Evolutionary conservation across 208 protist genomes (phyloP).

Genomic region (Borovskyia barvae): DNA sequence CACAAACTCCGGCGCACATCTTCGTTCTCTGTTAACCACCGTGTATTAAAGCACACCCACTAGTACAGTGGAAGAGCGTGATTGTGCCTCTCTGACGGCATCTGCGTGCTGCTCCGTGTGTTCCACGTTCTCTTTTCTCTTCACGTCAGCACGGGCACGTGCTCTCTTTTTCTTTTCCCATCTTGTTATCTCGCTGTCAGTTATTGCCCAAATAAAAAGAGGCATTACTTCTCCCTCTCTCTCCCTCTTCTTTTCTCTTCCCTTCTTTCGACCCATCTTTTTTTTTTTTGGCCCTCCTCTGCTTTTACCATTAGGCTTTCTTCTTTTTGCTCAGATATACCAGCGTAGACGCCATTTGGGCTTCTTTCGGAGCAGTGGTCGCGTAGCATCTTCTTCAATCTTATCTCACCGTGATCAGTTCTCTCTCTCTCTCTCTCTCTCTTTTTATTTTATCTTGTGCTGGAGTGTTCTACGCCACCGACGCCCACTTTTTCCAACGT

Average conservation of each 20-base stretch:
- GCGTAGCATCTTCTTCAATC: background rate
- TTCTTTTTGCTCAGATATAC: background rate
- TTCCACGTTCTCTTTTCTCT: constrained; percentile 7
- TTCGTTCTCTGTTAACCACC: too few relatives aligned
- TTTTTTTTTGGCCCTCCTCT: background rate
- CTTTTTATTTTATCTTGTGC: too few relatives aligned
- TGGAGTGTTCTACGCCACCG: too few relatives aligned
- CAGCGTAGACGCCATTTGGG: constrained; percentile 4
- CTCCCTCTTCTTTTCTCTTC: too few relatives aligned
- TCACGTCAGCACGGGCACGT: background rate
- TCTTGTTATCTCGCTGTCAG: background rate
- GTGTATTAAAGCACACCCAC: too few relatives aligned
- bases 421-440: too few relatives aligned
- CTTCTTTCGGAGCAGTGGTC: background rate
- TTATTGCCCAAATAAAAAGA: background rate
- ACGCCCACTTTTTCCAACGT: too few relatives aligned
- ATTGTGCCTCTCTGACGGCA: too few relatives aligned
- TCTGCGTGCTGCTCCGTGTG: too few relatives aligned
- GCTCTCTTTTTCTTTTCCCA: background rate
- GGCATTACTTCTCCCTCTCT: background rate
- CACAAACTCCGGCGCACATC: too few relatives aligned
- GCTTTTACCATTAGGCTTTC: background rate
- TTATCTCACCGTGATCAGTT: background rate
- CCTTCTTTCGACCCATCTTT: constrained; percentile 1
- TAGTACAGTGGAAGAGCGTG: too few relatives aligned